Base-by-base conservation (phyloP, 306 rosid species). In the Cucurbita maxima region DNA sequence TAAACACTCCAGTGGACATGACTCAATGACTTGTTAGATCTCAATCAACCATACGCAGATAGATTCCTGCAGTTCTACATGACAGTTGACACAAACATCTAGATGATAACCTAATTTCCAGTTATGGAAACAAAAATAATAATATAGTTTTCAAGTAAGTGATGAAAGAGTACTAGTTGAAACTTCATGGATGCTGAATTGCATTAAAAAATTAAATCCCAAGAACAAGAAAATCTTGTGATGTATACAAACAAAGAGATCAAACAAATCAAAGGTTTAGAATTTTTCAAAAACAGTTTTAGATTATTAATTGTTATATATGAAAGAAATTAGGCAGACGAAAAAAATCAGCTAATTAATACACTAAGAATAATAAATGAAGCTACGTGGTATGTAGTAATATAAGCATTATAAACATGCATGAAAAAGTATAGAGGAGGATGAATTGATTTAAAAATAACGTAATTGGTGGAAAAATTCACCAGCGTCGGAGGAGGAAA, bases 401-500 rank as follows among this genome's bases (percentile, higher is more conserved):
- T 6, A 14, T 3, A 62, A 5, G 1, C 1, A 64, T 30, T 30
- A 10, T 2, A 22, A 67, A 67, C 70, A 63, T 63, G 70, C 70
- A 63, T 63, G 48, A 8, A 1, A 2, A 12, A 25, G 3, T 3
- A 54, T 6, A 18, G 4, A 1, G 12, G 13, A 48, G 13, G 43
- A 40, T 40, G 2, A 47, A 47, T 7, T 43, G 13, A 47, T 30
- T 25, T 1, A 47, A 47, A 3, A 47, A 12, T 12, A 48, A 48
- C 13, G 53, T 3, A 16, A 16, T 48, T 4, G 53, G 13, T 48
- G 3, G 41, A 61, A 61, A 16, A n/a, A 54, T 7, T n/a, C 30
- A 89, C 90, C 94, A 73, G 83, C 75, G 74, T 83, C 82, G 0
- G 92, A 77, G 72, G 96, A 87, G 73, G 96, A 87, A 62, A 94